phyloP scores from a whole-genome alignment of 2,329 filamentous ascomycete genomes.

The Cladosporium austrohemisphaericum region DNA sequence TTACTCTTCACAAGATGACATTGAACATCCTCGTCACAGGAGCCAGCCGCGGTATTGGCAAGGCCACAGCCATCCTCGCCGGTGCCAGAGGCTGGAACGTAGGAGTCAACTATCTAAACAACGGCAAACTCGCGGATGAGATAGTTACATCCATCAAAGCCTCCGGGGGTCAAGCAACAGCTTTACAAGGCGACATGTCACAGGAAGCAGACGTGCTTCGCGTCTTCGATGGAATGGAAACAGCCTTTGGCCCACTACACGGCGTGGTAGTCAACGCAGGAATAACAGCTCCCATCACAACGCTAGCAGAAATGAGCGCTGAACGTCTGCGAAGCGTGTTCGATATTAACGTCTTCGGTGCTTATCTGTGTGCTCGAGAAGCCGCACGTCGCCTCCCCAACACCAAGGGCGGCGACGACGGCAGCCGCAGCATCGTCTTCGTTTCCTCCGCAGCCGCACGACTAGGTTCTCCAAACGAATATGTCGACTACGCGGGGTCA shows the following conservation, averaged over 20 bases:
- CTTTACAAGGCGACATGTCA: conserved; percentile 22
- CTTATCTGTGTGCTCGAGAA: conserved; percentile 29
- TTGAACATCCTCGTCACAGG: conserved; percentile 25
- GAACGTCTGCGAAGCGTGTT: conserved; percentile 23
- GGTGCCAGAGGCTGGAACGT: conserved; percentile 26
- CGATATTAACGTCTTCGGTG: conserved; percentile 27
- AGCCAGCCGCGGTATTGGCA: conserved; percentile 26
- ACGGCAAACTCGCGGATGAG: conserved; percentile 20
- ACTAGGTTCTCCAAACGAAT: conserved; percentile 27
- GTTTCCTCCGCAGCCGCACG: conserved; percentile 27
- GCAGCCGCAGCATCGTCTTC: conserved; percentile 24
- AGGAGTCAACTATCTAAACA: conserved; percentile 26
- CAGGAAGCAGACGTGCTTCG: conserved; percentile 23
- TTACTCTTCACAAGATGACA: background rate
- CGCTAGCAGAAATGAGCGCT: conserved; percentile 24
- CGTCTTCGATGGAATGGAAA: conserved; percentile 25
- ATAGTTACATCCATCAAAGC: conserved; percentile 21
- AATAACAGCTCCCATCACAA: conserved; percentile 23
- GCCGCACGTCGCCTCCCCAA: conserved; percentile 24
- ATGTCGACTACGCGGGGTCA: conserved; percentile 29
- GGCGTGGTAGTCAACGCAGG: conserved; percentile 30
- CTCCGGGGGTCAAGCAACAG: conserved; percentile 22
- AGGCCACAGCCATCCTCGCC: conserved; percentile 24
- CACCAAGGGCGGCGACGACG: conserved; percentile 1
- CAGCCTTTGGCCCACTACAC: conserved; percentile 20